Evolutionary conservation across 2,329 filamentous ascomycete genomes (phyloP).

Genomic region (Trichoderma guizhouense): DNA sequence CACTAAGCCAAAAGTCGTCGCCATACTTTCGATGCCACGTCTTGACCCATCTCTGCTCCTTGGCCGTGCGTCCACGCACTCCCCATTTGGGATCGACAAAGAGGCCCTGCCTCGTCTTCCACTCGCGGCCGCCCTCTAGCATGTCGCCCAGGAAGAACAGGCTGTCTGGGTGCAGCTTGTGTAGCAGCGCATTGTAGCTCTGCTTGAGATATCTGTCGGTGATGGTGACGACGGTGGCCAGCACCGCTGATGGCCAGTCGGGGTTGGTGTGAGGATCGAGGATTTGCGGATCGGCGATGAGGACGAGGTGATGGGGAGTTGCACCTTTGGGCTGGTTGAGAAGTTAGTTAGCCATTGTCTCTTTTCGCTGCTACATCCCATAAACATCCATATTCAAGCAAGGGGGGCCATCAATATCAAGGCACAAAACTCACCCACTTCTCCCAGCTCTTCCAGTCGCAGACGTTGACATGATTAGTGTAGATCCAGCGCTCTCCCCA

Average conservation of each 20-base stretch:
- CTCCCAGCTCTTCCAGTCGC: conserved; percentile 87
- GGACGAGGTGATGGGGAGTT: conserved; percentile 76
- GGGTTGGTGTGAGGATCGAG: conserved; percentile 95
- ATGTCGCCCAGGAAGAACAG: conserved; percentile 90
- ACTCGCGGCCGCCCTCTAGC: conserved; percentile 94
- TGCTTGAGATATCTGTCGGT: conserved; percentile 89
- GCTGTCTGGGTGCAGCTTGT: conserved; percentile 75
- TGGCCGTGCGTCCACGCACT: conserved; percentile 43
- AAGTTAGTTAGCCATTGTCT: background rate
- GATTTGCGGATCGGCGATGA: conserved; percentile 87
- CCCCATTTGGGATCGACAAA: conserved; percentile 61
- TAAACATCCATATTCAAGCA: background rate
- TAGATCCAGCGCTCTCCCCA: conserved; percentile 86
- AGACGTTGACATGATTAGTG: conserved; percentile 63
- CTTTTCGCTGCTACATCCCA: background rate
- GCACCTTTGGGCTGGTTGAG: conserved; percentile 66
- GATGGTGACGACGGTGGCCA: conserved; percentile 53
- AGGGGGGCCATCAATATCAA: background rate
- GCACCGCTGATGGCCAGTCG: conserved; percentile 63
- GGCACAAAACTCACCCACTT: conserved; percentile 66
- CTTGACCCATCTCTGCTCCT: conserved; percentile 56
- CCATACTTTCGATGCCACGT: conserved; percentile 73
- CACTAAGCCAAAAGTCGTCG: conserved; percentile 77
- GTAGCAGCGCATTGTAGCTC: conserved; percentile 75
- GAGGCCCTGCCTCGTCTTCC: conserved; percentile 67